Evolutionary conservation across 148 eudicot species (phyloP), one percentile per base, ranked within the genome.

Genomic region (Simmondsia chinensis): DNA sequence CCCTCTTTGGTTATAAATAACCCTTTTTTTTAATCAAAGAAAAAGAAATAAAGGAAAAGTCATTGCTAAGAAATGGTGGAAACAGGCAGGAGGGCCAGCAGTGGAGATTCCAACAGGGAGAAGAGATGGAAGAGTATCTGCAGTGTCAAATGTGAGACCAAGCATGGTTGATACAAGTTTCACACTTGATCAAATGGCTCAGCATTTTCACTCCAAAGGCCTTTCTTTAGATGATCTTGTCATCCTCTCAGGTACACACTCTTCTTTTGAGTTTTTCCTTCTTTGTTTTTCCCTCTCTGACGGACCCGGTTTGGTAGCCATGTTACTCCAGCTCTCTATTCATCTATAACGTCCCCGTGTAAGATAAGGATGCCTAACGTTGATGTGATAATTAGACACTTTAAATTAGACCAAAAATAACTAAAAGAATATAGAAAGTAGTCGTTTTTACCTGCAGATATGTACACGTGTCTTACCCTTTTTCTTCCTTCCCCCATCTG

Each of bases 151-250:
- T 24, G 93, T 82, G 20, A 74, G 82, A 46, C 86, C 93, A 4
- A 82, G 78, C 47, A 63, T 82, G 7, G 42, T 82, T 20, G 93
- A 82, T 55, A 82, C 93, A 12, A 69, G 68, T 29, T 78, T 78
- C 58, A 66, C 79, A 29, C 41, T 82, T 36, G 72, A 77, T 69
- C 61, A 78, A 38, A 78, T 82, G 93, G 27, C 48, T 11, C 45
- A 21, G 21, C 41, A 74, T 12, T 82, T 78, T 39, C 15, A 45
- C 12, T 68, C 69, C 52, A 82, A 82, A 63, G 93, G 93, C 15
- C 47, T 82, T 27, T 69, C 76, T 39, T 27, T 72, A 50, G 55
- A 73, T 10, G 93, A 82, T 53, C 66, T 82, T 15, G 79, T 82
- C 48, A 51, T 49, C 58, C 86, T 82, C 50, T 82, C 93, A 67